Percentiles rank a stretch among this genome's conserved stretches.
Conservation (phyloP, 2,329 filamentous ascomycete species). For the Sporothrix variecibatus region DNA sequence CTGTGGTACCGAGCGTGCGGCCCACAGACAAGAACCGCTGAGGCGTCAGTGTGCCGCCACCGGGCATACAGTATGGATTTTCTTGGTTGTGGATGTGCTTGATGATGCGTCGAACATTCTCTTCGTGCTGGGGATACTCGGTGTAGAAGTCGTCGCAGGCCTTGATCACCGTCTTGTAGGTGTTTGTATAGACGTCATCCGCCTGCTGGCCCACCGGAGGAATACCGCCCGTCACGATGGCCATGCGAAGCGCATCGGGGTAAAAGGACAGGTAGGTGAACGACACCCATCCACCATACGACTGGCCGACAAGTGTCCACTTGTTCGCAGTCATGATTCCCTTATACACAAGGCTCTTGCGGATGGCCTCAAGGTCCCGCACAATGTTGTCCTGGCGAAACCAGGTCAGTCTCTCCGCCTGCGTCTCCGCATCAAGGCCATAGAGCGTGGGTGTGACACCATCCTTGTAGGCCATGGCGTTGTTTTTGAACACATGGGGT, state of each 20-base stretch:
- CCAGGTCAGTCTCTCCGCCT: constrained; percentile 32
- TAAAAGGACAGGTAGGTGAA: constrained; percentile 69
- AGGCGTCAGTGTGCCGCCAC: constrained; percentile 24
- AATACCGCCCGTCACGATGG: constrained; percentile 67
- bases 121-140: constrained; percentile 66
- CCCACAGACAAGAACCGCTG: constrained; percentile 31
- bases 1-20: constrained; percentile 29
- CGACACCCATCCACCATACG: constrained; percentile 73
- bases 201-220: constrained; percentile 62
- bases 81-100: not conserved
- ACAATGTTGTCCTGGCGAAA: constrained; percentile 76
- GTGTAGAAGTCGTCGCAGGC: constrained; percentile 66
- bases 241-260: constrained; percentile 62
- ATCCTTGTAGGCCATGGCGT: not conserved
- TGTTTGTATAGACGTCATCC: constrained; percentile 62
- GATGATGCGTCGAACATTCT: constrained; percentile 10
- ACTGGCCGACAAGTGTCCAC: constrained; percentile 71
- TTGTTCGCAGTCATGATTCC: constrained; percentile 44
- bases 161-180: constrained; percentile 58
- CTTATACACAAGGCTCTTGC: constrained; percentile 48
- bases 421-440: not conserved
- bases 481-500: constrained; percentile 37
- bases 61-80: constrained; percentile 10
- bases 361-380: constrained; percentile 70
- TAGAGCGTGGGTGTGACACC: not conserved